Evolutionary conservation across 352 stramenopile species (phyloP).

Genomic region (Halophytophthora batemanensis): DNA sequence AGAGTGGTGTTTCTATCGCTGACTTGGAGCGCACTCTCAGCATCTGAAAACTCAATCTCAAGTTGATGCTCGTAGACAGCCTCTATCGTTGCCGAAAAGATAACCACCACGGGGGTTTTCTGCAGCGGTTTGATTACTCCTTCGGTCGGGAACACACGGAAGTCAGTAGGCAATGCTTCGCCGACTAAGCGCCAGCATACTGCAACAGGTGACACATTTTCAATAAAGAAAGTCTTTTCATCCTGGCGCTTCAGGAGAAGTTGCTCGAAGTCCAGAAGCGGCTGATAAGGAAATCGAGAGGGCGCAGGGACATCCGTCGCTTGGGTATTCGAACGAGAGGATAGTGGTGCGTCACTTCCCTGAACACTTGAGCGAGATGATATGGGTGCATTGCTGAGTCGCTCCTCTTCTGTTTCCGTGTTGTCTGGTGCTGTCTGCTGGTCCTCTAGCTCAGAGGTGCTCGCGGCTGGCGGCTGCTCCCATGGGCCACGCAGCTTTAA

Average conservation of each 20-base stretch:
- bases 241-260: slow-evolving; percentile 88
- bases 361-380: slow-evolving; percentile 19
- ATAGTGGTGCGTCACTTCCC: slow-evolving; percentile 13
- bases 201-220: slow-evolving; percentile 77
- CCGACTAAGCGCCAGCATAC: slow-evolving; percentile 64
- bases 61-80: slow-evolving; percentile 61
- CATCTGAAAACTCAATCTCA: slow-evolving; percentile 81
- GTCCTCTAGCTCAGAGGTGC: slow-evolving; percentile 40
- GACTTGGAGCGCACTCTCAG: slow-evolving; percentile 53
- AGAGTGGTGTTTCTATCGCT: slow-evolving; percentile 33
- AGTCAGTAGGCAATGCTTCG: slow-evolving; percentile 43
- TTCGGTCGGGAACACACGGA: slow-evolving; percentile 70
- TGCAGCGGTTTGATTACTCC: slow-evolving; percentile 76
- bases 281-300: slow-evolving; percentile 6
- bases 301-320: neutral
- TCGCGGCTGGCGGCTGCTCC: slow-evolving; percentile 62
- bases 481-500: slow-evolving; percentile 84
- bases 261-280: slow-evolving; percentile 89
- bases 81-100: slow-evolving; percentile 70
- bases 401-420: slow-evolving; percentile 3
- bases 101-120: slow-evolving; percentile 50
- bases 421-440: slow-evolving; percentile 1
- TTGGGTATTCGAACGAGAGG: slow-evolving; percentile 20
- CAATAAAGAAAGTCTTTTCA: slow-evolving; percentile 84
- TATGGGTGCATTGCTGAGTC: slow-evolving; percentile 9